Evolutionary conservation across 768 basidiomycete genomes (phyloP).

Genomic region (Lanmaoa rubissima): DNA sequence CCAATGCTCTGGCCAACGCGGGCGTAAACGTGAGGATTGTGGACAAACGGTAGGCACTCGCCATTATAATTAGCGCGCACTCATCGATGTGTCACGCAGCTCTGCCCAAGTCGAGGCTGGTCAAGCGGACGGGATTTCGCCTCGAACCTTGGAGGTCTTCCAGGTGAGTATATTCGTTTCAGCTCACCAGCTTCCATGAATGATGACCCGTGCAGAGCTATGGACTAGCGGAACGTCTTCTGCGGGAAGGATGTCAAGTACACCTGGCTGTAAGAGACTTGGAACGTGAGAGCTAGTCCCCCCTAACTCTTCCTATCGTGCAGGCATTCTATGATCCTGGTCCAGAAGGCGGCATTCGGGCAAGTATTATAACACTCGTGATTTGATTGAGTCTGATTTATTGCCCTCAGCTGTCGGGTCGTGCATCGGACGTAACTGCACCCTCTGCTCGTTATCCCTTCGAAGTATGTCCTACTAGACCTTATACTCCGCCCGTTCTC

Average conservation of each 20-base stretch:
- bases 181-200: not conserved
- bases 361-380: constrained; percentile 15
- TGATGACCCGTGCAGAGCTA: constrained; percentile 52
- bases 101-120: constrained; percentile 17
- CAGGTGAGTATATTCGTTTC: constrained; percentile 31
- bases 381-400: not conserved
- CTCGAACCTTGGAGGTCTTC: constrained; percentile 41
- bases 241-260: constrained; percentile 62
- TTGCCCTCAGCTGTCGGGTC: constrained; percentile 51
- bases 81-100: constrained; percentile 9
- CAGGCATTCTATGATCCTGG: constrained; percentile 78
- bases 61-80: not conserved
- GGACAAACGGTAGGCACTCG: constrained; percentile 36
- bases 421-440: constrained; percentile 58
- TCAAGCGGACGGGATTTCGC: constrained; percentile 30
- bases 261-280: constrained; percentile 55
- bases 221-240: constrained; percentile 61
- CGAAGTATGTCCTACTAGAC: constrained; percentile 42
- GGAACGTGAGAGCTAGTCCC: not conserved
- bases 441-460: constrained; percentile 67
- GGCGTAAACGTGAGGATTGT: constrained; percentile 38
- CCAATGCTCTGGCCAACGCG: constrained; percentile 38
- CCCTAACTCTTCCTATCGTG: not conserved
- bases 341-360: constrained; percentile 59
- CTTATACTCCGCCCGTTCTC: not conserved